Evolutionary conservation across 2,329 filamentous ascomycete genomes (phyloP), one percentile per base, ranked within the genome.

Genomic region (Hypoxylon sp.): DNA sequence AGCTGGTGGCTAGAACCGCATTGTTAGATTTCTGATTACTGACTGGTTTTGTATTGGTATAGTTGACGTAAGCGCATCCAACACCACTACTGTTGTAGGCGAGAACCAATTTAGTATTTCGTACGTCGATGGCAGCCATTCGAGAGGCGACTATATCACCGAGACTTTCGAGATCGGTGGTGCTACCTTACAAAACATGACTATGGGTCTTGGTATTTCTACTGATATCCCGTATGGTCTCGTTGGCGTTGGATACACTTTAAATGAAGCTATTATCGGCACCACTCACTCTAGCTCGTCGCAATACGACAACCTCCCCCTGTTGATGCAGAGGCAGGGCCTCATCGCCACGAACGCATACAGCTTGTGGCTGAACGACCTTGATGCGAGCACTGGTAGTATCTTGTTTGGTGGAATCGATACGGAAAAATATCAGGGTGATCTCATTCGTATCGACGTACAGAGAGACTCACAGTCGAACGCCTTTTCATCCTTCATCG

Each of bases 331-430:
- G 44, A 80, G 89, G 47, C 83, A 90, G 63, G 88, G 87, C 17
- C 75, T 88, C 57, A 92, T 92, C 78, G 88, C 88, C 68, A 87
- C 86, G 10, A 86, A 88, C 44, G 90, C 91, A 1, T 94, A 92
- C 80, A 93, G 90, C 65, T 79, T 94, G 22, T 93, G 90, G 90
- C 81, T 88, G 60, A 88, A 88, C 71, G 86, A 88, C 59, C 77
- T 87, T 9, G 83, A 83, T 64, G 80, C 91, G 0, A 89, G 85
- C 66, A 90, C 86, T 1, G 93, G 93, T 37, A 91, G 83, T 72
- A 90, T 95, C 66, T 82, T 95, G 1, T 96, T 95, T 72, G 93
- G 93, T 42, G 93, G 92, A n/a, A 88, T 94, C 65, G 92, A 95
- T 77, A 92, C 88, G 0, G 87, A 85, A 65, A 94, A 94, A 77